phyloP scores from a whole-genome alignment of 129 eudicot species.

The Glebionis coronaria region DNA sequence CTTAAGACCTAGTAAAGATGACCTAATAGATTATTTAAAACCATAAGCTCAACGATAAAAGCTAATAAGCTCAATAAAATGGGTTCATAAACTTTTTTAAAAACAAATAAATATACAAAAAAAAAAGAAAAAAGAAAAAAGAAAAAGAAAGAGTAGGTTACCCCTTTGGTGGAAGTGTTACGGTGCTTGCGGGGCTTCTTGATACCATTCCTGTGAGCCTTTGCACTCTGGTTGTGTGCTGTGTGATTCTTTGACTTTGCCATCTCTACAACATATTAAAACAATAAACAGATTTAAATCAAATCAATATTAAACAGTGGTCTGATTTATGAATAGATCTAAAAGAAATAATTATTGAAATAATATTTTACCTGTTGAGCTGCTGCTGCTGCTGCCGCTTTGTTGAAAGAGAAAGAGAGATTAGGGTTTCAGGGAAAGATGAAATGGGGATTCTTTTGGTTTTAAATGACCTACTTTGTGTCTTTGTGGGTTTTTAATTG shows the following conservation, averaged over 20 bases:
- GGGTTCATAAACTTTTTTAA: too few species aligned
- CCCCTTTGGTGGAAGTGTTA: conserved; percentile 82
- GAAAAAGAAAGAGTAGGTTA: background rate
- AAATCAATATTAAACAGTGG: too few species aligned
- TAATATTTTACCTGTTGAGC: conserved; percentile 16
- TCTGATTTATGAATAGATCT: too few species aligned
- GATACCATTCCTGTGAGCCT: conserved; percentile 83
- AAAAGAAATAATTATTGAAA: background rate
- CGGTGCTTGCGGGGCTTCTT: conserved; percentile 84
- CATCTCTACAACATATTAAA: conserved; percentile 10
- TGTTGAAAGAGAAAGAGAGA: background rate
- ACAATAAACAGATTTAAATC: too few species aligned
- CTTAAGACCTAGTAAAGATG: too few species aligned
- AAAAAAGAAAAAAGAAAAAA: background rate
- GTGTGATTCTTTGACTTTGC: conserved; percentile 84
- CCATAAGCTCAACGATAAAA: too few species aligned
- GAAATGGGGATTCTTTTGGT: background rate
- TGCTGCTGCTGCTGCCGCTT: conserved; percentile 16
- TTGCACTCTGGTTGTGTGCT: conserved; percentile 70
- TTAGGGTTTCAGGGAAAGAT: conserved; percentile 23
- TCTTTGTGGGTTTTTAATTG: too few species aligned
- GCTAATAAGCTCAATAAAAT: too few species aligned
- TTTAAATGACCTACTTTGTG: conserved; percentile 11
- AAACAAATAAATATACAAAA: background rate
- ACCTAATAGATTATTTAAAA: too few species aligned